Evolutionary conservation across 768 basidiomycete species (phyloP), one percentile per base, ranked within the genome.

Genomic region (Lanmaoa rubissima): DNA sequence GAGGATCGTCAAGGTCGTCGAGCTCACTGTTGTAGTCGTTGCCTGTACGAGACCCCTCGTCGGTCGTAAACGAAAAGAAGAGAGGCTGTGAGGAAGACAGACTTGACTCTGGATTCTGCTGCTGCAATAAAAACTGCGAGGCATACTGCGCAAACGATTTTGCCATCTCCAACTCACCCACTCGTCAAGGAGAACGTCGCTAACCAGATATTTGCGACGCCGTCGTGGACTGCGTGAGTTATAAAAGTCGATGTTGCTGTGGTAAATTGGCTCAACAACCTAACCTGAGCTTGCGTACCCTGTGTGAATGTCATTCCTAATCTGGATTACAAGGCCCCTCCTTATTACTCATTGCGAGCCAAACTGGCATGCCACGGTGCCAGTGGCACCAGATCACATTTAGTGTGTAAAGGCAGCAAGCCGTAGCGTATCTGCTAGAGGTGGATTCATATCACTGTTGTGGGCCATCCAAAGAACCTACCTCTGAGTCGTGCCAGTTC

Each of bases 1-100:
- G 88, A 1, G 90, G 90, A 71, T 92, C 90, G 69, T 90, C 87
- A 28, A 80, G 67, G 75, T 91, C 89, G 69, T 89, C 87, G 43
- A 88, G 74, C 66, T 86, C 82, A 38, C 71, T 71, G 56, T 78
- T 75, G 60, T 75, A 70, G 58, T 75, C 70, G 66, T 77, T 73
- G 57, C 79, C 82, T 62, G 75, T 73, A 69, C 81, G 79, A 57
- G 78, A 73, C 53, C 80, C 87, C 52, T 85, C 79, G 74, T 90
- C 88, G 60, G 89, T 90, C 44, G 86, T 86, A 72, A 92, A 92
- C 19, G 90, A 92, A 79, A 89, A 93, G 79, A 93, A 93, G 71
- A 93, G 82, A 52, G 91, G 90, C 73, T 90, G 89, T 38, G 76
- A 78, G 39, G 84, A 85, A 21, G 83, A 81, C 40, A 82, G 79